Base-by-base conservation (phyloP, 78 protist species). In the Pigoraptor vietnamica region DNA sequence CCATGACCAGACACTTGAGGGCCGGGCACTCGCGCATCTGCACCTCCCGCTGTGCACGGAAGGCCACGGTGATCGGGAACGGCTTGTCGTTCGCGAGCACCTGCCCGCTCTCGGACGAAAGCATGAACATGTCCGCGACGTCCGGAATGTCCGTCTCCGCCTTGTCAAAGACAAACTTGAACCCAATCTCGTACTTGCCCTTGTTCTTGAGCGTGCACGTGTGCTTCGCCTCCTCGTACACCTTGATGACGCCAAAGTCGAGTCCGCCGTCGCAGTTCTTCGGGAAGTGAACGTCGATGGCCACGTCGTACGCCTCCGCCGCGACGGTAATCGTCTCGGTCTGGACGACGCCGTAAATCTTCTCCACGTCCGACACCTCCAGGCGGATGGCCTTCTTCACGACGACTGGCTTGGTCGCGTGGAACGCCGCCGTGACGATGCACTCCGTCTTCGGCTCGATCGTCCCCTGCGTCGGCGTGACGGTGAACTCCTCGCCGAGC, bases 281-380 rank as follows among this genome's bases (percentile, higher is more conserved):
- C 33, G 86, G 86, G 86, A 32, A 81, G 36, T 81, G 86, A 2
- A 81, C 33, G 33, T 81, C 33, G 86, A 81, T 32, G 36, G 24
- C 86, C n/a, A 81, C 86, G 14, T 81, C 86, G n/a, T 81, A 81
- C 86, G 86, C 86, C 86, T 81, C 86, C 36, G 86, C 86, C 86
- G 86, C 33, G n/a, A 81, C 86, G n/a, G 33, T 32, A 23, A 81
- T 32, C 1, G 86, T 81, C 36, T 81, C 86, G 33, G 86, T 81
- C 86, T 81, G 86, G 19, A 23, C 33, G 19, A 32, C 36, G 19
- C 36, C 36, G 86, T 32, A 81, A 23, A 81, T 32, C 19, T 81
- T 23, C 33, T 23, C 86, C 1, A 32, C 86, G 86, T 81, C 86
- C 9, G 36, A 32, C 35, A 32, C 33, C 86, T 81, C 86, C 14